Evolutionary conservation across 768 basidiomycete species (phyloP).

Genomic region (Leccinum imitatum): DNA sequence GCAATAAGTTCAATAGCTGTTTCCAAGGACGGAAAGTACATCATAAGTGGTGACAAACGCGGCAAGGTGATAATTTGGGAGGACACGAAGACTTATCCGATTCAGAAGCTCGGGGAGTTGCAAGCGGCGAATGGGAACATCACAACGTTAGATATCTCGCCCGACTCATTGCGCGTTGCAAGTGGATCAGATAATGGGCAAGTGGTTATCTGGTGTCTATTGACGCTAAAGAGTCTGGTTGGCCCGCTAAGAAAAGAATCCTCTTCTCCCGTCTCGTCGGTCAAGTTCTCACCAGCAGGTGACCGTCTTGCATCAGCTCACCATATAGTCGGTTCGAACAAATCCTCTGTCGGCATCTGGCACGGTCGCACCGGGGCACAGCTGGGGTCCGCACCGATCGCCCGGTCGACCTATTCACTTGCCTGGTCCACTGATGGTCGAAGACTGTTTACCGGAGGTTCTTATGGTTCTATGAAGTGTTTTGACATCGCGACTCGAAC

Average conservation of each 20-base stretch:
- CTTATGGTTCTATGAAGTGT: conserved; percentile 10
- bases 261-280: conserved; percentile 8
- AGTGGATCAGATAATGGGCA: conserved; percentile 5
- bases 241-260: conserved; percentile 5
- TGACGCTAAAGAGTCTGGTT: not conserved
- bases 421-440: conserved; percentile 19
- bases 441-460: conserved; percentile 15
- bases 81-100: not conserved
- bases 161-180: conserved; percentile 4
- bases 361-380: conserved; percentile 9
- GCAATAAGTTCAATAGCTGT: not conserved
- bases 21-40: conserved; percentile 11
- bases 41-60: conserved; percentile 8
- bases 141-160: conserved; percentile 12
- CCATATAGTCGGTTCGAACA: not conserved
- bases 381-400: conserved; percentile 1
- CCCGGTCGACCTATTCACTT: conserved; percentile 7
- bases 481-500: conserved; percentile 8
- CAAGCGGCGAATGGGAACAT: not conserved
- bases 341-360: conserved; percentile 11
- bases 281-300: conserved; percentile 21
- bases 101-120: not conserved
- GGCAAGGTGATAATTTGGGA: conserved; percentile 14
- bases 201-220: conserved; percentile 4
- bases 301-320: conserved; percentile 10